Evolutionary conservation across 2,329 filamentous ascomycete genomes (phyloP), one percentile per base, ranked within the genome.

Genomic region (Fusarium begoniae): DNA sequence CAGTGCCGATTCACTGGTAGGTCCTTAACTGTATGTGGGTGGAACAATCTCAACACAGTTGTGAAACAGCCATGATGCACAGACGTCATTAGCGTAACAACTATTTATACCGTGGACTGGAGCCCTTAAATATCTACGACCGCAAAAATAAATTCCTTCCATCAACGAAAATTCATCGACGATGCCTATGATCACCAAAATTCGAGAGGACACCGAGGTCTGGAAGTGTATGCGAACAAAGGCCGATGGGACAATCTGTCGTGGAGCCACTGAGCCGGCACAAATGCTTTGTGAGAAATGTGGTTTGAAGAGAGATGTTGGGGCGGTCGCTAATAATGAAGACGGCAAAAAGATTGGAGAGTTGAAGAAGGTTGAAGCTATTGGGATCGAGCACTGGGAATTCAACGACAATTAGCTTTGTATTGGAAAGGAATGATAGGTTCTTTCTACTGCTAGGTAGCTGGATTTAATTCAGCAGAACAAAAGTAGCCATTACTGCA

Each of bases 81-180:
- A 8, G 4, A 5, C 0, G 6, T 2, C 22, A 18, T 51, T 1
- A 2, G 3, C 8, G 0, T 2, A 11, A 8, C 3, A 1, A 13
- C 15, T 35, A 35, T 35, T 35, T 35, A 35, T 35, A 35, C 14
- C 14, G 32, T 3, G 32, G 11, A 30, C 10, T 3, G 12, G 32
- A 35, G 14, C 32, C 14, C 15, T 35, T 0, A 4, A 7, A 11
- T 11, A 20, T 3, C 8, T 20, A 20, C 12, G 7, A 18, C 28
- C 5, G 15, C 8, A 24, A n/a, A 2, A 12, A 14, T 14, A 2
- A 24, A 35, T 5, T 8, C 9, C 6, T 20, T 35, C 14, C 13
- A 10, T 2, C 3, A 20, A 22, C 4, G 1, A 38, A 38, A 28
- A 3, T 14, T 2, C 2, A 38, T 28, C 8, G 2, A n/a, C 18